A percentile compares a stretch with the other conserved stretches of the same genome.
Conservation (phyloP, 2,329 filamentous ascomycete genomes). For the Cyphellophora attinorum region DNA sequence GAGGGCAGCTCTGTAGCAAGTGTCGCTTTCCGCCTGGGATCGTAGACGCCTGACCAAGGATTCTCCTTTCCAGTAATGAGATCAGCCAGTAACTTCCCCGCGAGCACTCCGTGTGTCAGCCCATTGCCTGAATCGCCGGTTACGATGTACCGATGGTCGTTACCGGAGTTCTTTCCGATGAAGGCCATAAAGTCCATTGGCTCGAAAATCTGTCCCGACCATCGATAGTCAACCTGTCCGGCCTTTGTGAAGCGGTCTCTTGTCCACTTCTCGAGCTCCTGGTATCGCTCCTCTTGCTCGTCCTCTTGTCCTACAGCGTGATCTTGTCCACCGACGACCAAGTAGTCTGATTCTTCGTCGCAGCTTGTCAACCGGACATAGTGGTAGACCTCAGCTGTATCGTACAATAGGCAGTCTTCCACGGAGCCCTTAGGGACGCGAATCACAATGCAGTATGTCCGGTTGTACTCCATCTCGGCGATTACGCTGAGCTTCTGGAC, state of each 20-base stretch:
- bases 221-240: constrained; percentile 43
- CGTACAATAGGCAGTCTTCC: constrained; percentile 48
- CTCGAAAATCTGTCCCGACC: constrained; percentile 50
- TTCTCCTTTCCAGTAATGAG: constrained; percentile 43
- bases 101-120: constrained; percentile 46
- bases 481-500: constrained; percentile 47
- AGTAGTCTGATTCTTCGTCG: constrained; percentile 45
- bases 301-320: constrained; percentile 48
- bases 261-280: constrained; percentile 44
- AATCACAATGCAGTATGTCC: constrained; percentile 49
- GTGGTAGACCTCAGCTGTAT: constrained; percentile 45
- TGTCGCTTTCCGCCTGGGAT: constrained; percentile 37
- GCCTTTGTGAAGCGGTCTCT: constrained; percentile 44
- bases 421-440: constrained; percentile 42
- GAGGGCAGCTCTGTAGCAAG: constrained; percentile 35
- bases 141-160: constrained; percentile 42
- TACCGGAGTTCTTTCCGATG: constrained; percentile 46
- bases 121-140: constrained; percentile 51
- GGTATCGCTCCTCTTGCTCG: constrained; percentile 34
- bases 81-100: constrained; percentile 43
- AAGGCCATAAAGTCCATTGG: constrained; percentile 46
- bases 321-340: constrained; percentile 48
- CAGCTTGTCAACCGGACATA: constrained; percentile 46
- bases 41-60: constrained; percentile 41
- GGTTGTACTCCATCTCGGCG: constrained; percentile 43